Conservation (phyloP, 2,329 filamentous ascomycete species). For the Fusarium sp. region DNA sequence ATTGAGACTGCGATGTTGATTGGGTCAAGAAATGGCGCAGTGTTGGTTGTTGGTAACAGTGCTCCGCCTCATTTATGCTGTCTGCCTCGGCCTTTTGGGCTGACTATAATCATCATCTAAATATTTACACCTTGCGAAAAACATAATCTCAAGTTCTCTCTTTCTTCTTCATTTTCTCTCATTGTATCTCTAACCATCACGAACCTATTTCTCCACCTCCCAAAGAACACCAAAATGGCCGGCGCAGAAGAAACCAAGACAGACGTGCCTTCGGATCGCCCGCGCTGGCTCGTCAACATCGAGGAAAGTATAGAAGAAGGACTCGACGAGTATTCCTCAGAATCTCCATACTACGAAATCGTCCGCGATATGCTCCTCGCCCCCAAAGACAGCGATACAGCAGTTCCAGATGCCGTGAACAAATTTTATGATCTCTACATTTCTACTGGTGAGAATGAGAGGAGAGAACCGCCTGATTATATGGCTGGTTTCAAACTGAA, state of each 20-base stretch:
- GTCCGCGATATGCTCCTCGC: neutral
- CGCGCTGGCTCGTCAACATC: neutral
- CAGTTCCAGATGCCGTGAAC: neutral
- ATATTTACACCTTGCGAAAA: neutral
- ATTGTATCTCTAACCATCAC: too few species aligned
- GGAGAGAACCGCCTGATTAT: neutral
- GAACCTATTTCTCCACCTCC: too few species aligned
- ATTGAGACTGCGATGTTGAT: neutral
- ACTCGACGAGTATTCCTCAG: neutral
- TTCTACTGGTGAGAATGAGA: too few species aligned
- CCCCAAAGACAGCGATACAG: neutral
- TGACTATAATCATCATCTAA: neutral
- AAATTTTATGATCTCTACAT: neutral
- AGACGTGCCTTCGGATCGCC: neutral
- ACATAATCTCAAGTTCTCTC: too few species aligned
- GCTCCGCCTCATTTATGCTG: neutral
- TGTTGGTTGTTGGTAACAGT: neutral
- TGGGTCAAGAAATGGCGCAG: neutral
- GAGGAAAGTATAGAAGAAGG: neutral
- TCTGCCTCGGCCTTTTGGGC: neutral
- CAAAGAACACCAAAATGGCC: neutral
- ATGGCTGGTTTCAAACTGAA: constrained; percentile 1
- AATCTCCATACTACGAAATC: neutral
- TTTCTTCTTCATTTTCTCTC: too few species aligned
- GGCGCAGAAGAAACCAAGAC: neutral